Conservation (phyloP, 805 yeast genomes). For the Wickerhamiella cacticola region DNA sequence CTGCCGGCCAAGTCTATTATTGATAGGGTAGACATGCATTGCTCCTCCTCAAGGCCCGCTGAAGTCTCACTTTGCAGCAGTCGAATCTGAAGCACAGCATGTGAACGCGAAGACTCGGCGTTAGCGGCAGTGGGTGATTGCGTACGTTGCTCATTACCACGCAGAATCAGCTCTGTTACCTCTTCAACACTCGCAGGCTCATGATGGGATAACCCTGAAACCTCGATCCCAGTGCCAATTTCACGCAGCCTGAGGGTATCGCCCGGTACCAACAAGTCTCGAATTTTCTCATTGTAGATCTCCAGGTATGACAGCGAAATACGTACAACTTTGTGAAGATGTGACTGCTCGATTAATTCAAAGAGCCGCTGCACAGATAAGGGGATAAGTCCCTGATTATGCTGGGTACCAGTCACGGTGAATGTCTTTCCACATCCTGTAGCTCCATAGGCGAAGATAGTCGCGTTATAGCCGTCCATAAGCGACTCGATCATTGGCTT, state of each 20-base stretch:
- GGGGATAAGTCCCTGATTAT: conserved; percentile 68
- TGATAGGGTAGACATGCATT: conserved; percentile 66
- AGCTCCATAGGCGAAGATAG: conserved; percentile 90
- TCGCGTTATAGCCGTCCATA: conserved; percentile 76
- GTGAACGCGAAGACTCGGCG: conserved; percentile 81
- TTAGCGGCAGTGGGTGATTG: conserved; percentile 86
- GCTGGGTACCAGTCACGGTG: conserved; percentile 67
- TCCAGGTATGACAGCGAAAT: conserved; percentile 59
- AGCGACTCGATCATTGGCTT: conserved; percentile 61
- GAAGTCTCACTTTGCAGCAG: conserved; percentile 49
- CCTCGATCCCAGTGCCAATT: conserved; percentile 49
- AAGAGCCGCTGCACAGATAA: conserved; percentile 68
- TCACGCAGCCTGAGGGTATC: conserved; percentile 51
- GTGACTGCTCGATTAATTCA: conserved; percentile 44
- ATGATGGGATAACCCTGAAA: conserved; percentile 57
- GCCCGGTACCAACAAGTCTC: conserved; percentile 59
- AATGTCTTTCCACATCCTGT: conserved; percentile 98
- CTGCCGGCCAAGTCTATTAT: conserved; percentile 92
- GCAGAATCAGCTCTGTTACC: conserved; percentile 17
- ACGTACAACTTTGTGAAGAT: conserved; percentile 42
- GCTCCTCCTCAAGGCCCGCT: conserved; percentile 53
- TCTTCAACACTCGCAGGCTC: conserved; percentile 34
- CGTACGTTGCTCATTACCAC: conserved; percentile 37
- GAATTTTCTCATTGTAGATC: conserved; percentile 80
- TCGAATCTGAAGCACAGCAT: conserved; percentile 79